Evolutionary conservation across 768 basidiomycete genomes (phyloP).

Genomic region (Naematelia aurantialba): DNA sequence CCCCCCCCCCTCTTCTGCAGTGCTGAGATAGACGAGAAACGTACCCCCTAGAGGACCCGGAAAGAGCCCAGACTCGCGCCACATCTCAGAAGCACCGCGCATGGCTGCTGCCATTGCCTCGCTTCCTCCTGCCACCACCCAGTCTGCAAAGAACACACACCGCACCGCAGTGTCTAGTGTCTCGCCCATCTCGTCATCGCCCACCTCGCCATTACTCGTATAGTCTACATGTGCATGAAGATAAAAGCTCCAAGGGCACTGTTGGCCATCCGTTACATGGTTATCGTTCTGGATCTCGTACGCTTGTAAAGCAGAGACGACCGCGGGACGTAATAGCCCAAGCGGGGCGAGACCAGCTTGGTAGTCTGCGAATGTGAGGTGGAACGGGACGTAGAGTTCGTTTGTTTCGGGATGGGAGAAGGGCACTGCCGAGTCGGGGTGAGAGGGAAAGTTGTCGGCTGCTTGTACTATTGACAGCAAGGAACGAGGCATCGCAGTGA

Average conservation of each 20-base stretch:
- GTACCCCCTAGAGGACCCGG: constrained; percentile 47
- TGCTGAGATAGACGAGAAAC: not conserved
- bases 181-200: constrained; percentile 43
- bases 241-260: not conserved
- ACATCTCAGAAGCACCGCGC: constrained; percentile 29
- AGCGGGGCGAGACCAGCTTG: constrained; percentile 46
- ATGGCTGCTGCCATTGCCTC: constrained; percentile 33
- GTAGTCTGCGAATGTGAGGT: constrained; percentile 37
- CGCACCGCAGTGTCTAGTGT: constrained; percentile 55
- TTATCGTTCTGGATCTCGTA: constrained; percentile 15
- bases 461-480: constrained; percentile 32
- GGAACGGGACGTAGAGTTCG: constrained; percentile 37
- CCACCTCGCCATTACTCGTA: constrained; percentile 59
- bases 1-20: too few species aligned
- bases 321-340: constrained; percentile 50
- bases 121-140: constrained; percentile 22
- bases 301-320: constrained; percentile 31
- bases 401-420: constrained; percentile 18
- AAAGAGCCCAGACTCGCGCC: constrained; percentile 49
- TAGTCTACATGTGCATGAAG: constrained; percentile 45
- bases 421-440: constrained; percentile 13
- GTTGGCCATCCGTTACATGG: not conserved
- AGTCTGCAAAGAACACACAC: constrained; percentile 43
- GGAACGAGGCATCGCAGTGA: not conserved
- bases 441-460: constrained; percentile 39